Evolutionary conservation across 2,329 filamentous ascomycete species (phyloP), one percentile per base, ranked within the genome.

Genomic region (Mycosphaerella arachidis): DNA sequence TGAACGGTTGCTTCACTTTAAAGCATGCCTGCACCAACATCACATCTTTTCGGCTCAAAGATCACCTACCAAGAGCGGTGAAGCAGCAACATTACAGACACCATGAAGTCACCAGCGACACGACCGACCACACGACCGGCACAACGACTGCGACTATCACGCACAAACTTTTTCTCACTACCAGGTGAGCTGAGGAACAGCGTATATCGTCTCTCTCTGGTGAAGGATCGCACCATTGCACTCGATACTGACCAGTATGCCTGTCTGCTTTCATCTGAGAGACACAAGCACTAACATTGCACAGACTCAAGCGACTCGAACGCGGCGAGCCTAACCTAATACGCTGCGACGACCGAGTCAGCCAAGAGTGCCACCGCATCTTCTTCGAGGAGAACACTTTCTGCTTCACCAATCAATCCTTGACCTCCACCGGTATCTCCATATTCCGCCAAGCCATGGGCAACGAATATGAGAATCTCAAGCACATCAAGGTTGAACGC

Each of bases 321-420:
- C 8, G 30, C 33, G 50, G 50, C 27, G 30, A 30, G 16, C 50
- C 50, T 20, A 13, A 10, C 10, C 12, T 52, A 18, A 29, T 52
- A 10, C 9, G 30, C 6, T 31, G 7, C 29, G 10, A 12, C 8
- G 30, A 31, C n/a, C 29, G 50, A 18, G 12, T 53, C 24, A 31
- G 13, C 35, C 4, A 8, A 20, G 56, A 58, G 48, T 30, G 30
- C 35, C 48, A 35, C 24, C 48, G 48, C 2, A 58, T 53, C 33
- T 58, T 31, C 56, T 58, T 53, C 35, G 48, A 53, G 9, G 56
- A 53, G 20, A 58, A 58, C 27, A 30, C 27, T 6, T 58, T 58
- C 56, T 45, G 46, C 33, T 58, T 58, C 48, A 40, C 50, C 3
- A 12, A 58, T 3, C 13, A 45, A 8, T 27, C 33, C n/a, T 48